Percentiles rank a stretch among this genome's conserved stretches.
Evolutionary conservation across 352 stramenopile species (phyloP).

Genomic region (Globisporangium alternatum): DNA sequence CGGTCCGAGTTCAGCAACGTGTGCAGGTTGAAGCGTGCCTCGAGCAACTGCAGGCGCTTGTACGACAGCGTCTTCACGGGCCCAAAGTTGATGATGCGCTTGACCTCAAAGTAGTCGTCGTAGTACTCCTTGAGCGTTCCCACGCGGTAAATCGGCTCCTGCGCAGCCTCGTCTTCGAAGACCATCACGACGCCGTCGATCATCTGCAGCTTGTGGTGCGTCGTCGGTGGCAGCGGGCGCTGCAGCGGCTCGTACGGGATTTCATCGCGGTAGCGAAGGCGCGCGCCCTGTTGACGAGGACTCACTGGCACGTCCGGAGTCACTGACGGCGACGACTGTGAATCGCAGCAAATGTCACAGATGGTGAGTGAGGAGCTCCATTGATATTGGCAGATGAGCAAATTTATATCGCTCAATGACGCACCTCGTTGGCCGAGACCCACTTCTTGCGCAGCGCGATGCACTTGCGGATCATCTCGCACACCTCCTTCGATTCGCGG

Average conservation of each 20-base stretch:
- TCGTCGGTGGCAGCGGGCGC: slow-evolving; percentile 34
- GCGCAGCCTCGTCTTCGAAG: slow-evolving; percentile 25
- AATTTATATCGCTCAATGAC: background rate
- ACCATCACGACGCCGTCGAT: slow-evolving; percentile 59
- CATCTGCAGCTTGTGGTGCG: slow-evolving; percentile 53
- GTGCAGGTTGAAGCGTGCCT: slow-evolving; percentile 96
- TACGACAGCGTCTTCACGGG: slow-evolving; percentile 86
- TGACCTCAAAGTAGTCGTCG: slow-evolving; percentile 73
- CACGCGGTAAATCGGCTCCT: slow-evolving; percentile 37
- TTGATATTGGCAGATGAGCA: background rate
- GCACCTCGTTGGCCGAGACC: slow-evolving; percentile 49
- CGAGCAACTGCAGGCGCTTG: slow-evolving; percentile 88
- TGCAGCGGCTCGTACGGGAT: slow-evolving; percentile 68
- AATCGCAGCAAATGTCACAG: background rate
- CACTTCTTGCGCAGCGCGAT: slow-evolving; percentile 67
- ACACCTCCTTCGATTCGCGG: slow-evolving; percentile 73
- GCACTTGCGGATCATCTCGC: slow-evolving; percentile 77
- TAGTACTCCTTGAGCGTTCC: slow-evolving; percentile 63
- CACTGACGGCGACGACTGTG: slow-evolving; percentile 15
- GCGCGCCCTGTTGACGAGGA: slow-evolving; percentile 31
- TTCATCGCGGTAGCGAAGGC: slow-evolving; percentile 68
- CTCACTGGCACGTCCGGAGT: slow-evolving; percentile 26
- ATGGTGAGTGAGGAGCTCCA: background rate
- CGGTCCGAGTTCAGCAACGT: slow-evolving; percentile 94
- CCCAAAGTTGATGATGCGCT: slow-evolving; percentile 85